Evolutionary conservation across 495 filamentous ascomycete species (phyloP), one percentile per base, ranked within the genome.

Genomic region (Hypoxylon trugodes): DNA sequence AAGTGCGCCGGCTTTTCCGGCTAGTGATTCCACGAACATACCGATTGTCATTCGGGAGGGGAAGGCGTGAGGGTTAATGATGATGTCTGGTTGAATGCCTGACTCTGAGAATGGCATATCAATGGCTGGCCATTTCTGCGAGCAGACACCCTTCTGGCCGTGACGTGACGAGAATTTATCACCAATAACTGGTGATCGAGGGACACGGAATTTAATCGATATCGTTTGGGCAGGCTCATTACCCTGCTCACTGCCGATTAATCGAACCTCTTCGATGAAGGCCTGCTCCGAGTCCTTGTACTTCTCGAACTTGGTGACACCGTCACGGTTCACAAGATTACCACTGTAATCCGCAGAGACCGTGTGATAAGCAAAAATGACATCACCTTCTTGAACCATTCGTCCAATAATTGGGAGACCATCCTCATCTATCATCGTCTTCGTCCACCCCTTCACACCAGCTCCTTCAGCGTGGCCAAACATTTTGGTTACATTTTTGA

Each of bases 41-140:
- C 95, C 95, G 73, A 98, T 98, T 19, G 95, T 98, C 95, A 98
- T 98, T 76, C 95, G 94, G 53, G 95, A 98, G n/a, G 95, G 95
- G 84, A 98, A 98, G 75, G 95, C 95, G 84, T 98, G 95, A 58
- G 95, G 95, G 77, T 98, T 98, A 80, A 98, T 98, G 73, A 98
- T 98, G 68, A 96, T 81, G 74, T 98, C 95, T 3, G 95, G 95
- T 71, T 96, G 91, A 70, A 98, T 97, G 56, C 95, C 95, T 38
- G 90, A 91, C 78, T 98, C 95, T 18, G 92, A 92, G 79, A 98
- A 98, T 6, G 95, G 95, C 93, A 98, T 96, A 75, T 98, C 93
- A 49, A 90, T 78, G 0, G 87, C 81, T 6, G 95, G 95, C 92
- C 93, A 98, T 70, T 97, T 94, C 74, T 97, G 94, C n/a, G 91